Conservation (phyloP, 2,329 filamentous ascomycete genomes). For the Fusarium sp. region DNA sequence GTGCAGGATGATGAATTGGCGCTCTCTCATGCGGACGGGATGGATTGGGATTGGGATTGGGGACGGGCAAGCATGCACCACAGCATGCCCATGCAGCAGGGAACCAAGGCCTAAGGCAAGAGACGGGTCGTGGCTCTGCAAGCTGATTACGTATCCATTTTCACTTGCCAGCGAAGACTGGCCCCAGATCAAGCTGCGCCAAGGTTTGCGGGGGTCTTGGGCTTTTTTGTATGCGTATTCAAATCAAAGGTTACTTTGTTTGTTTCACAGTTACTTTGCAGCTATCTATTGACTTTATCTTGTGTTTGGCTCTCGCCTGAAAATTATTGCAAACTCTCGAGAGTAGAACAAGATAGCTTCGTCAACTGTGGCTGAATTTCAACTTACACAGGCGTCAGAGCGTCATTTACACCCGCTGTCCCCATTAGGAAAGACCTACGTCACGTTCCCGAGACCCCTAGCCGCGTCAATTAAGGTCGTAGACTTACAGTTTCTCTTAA, state of each 20-base stretch:
- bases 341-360: not conserved
- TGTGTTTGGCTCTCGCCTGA: not conserved
- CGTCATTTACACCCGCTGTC: constrained; percentile 14
- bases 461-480: constrained; percentile 23
- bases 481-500: not conserved
- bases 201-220: constrained; percentile 37
- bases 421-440: constrained; percentile 29
- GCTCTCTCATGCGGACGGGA: constrained; percentile 29
- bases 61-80: not conserved
- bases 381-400: constrained; percentile 15
- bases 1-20: constrained; percentile 40
- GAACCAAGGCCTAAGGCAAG: constrained; percentile 35
- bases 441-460: constrained; percentile 32
- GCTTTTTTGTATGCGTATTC: constrained; percentile 6
- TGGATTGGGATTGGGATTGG: constrained; percentile 29
- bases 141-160: constrained; percentile 44
- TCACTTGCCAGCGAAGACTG: constrained; percentile 32
- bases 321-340: not conserved
- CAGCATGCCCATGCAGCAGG: constrained; percentile 3
- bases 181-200: constrained; percentile 22
- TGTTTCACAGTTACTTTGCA: not conserved
- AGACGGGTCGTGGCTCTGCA: constrained; percentile 36
- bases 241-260: not conserved
- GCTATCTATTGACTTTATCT: not conserved
- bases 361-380: constrained; percentile 30